A percentile compares a stretch with the other conserved stretches of the same genome.
Conservation (phyloP, 2,329 filamentous ascomycete species). For the Talaromyces verruculosus region DNA sequence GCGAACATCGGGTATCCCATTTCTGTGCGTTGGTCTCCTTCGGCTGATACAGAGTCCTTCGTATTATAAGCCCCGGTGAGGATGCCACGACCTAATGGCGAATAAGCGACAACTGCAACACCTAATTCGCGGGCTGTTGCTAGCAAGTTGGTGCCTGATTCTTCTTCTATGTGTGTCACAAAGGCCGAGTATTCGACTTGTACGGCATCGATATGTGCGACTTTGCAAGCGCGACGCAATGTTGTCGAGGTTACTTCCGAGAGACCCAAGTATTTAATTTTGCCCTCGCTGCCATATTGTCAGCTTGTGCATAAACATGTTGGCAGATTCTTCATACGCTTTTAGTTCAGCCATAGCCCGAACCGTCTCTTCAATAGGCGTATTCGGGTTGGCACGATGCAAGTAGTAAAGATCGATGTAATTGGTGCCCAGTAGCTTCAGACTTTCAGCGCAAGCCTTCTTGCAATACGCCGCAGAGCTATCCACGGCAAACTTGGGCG, state of each 20-base stretch:
- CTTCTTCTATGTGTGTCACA: slow-evolving; percentile 50
- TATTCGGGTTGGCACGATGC: slow-evolving; percentile 45
- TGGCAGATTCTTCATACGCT: background rate
- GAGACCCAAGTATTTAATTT: slow-evolving; percentile 55
- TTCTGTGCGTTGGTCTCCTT: slow-evolving; percentile 1
- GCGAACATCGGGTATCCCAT: background rate
- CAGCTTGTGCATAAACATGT: background rate
- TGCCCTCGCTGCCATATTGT: slow-evolving; percentile 45
- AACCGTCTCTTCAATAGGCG: slow-evolving; percentile 44
- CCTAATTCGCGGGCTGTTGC: slow-evolving; percentile 48
- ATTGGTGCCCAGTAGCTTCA: slow-evolving; percentile 44
- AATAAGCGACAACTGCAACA: slow-evolving; percentile 41
- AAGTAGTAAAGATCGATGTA: slow-evolving; percentile 52
- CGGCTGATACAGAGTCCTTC: slow-evolving; percentile 4
- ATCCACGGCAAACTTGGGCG: slow-evolving; percentile 29
- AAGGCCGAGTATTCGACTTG: slow-evolving; percentile 57
- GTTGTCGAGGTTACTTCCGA: slow-evolving; percentile 52
- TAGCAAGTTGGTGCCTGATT: slow-evolving; percentile 29
- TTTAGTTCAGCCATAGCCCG: slow-evolving; percentile 47
- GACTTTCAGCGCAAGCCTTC: slow-evolving; percentile 43
- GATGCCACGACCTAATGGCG: slow-evolving; percentile 36
- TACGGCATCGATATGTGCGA: slow-evolving; percentile 54
- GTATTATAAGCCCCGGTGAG: slow-evolving; percentile 13
- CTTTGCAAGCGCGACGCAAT: slow-evolving; percentile 50
- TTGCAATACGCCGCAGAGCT: slow-evolving; percentile 33